Conservation (phyloP, 2,329 filamentous ascomycete genomes). For the Colletotrichum spaethianum region DNA sequence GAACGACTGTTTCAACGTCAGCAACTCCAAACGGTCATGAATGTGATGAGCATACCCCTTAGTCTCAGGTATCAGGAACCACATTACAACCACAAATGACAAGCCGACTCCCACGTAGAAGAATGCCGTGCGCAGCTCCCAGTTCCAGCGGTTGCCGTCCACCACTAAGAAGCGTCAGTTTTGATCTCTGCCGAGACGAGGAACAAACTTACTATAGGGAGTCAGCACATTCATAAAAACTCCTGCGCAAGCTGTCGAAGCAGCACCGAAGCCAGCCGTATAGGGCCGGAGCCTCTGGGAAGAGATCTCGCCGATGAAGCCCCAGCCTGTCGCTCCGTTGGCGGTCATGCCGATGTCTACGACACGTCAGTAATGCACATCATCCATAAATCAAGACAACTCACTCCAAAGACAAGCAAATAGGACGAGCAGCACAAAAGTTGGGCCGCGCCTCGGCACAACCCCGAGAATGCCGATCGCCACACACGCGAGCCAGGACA, state of each 20-base stretch:
- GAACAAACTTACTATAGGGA: slow-evolving; percentile 44
- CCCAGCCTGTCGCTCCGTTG: slow-evolving; percentile 48
- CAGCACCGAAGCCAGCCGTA: slow-evolving; percentile 50
- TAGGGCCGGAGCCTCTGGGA: slow-evolving; percentile 51
- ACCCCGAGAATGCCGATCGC: slow-evolving; percentile 44
- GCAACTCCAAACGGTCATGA: not conserved
- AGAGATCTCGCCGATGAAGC: slow-evolving; percentile 53
- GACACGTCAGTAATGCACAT: not conserved
- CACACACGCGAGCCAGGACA: slow-evolving; percentile 41
- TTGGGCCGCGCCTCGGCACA: slow-evolving; percentile 35
- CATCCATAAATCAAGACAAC: slow-evolving; percentile 5
- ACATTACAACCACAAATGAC: slow-evolving; percentile 48
- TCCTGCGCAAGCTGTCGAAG: slow-evolving; percentile 45
- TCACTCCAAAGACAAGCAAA: slow-evolving; percentile 46
- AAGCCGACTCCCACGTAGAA: slow-evolving; percentile 49
- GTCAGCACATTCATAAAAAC: slow-evolving; percentile 45
- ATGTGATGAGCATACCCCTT: slow-evolving; percentile 34
- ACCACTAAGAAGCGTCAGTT: slow-evolving; percentile 42
- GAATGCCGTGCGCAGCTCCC: slow-evolving; percentile 51
- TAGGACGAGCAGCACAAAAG: slow-evolving; percentile 42
- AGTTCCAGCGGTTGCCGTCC: slow-evolving; percentile 49
- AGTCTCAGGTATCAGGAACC: slow-evolving; percentile 42
- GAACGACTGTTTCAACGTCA: slow-evolving; percentile 35
- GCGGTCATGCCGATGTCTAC: slow-evolving; percentile 46
- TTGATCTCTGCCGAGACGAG: not conserved